A percentile compares a stretch with the other conserved stretches of the same genome.
Conservation (phyloP, 139 green algal genomes). For the Coelastrella sp. region DNA sequence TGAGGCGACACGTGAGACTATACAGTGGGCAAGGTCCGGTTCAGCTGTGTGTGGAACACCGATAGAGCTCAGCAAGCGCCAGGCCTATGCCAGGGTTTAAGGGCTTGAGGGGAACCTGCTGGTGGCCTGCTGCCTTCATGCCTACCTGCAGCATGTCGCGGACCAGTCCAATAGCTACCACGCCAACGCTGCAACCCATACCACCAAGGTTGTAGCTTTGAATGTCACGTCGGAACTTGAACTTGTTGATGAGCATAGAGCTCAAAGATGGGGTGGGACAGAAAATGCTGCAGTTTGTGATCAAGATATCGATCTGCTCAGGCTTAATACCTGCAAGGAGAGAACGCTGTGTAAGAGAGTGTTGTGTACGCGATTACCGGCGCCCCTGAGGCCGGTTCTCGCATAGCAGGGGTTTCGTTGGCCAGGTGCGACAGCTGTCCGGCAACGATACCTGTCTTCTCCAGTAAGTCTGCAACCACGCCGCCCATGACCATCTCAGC, state of each 20-base stretch:
- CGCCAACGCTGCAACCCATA: slow-evolving; percentile 81
- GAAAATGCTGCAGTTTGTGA: slow-evolving; percentile 85
- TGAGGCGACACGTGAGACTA: too few species aligned
- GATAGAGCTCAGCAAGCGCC: too few species aligned
- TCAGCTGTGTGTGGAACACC: too few species aligned
- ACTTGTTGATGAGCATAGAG: slow-evolving; percentile 87
- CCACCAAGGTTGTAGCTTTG: slow-evolving; percentile 77
- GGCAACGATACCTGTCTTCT: slow-evolving; percentile 54
- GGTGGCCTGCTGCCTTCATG: neutral
- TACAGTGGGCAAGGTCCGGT: too few species aligned
- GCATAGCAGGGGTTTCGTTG: too few species aligned
- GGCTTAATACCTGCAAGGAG: slow-evolving; percentile 40
- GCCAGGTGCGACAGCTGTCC: neutral
- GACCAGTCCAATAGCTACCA: slow-evolving; percentile 74
- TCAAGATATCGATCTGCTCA: slow-evolving; percentile 63
- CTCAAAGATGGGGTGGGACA: slow-evolving; percentile 78
- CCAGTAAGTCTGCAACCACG: slow-evolving; percentile 54
- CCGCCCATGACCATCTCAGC: slow-evolving; percentile 83
- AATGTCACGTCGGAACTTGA: slow-evolving; percentile 76
- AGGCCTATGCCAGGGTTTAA: too few species aligned
- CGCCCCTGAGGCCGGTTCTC: too few species aligned
- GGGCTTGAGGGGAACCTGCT: too few species aligned
- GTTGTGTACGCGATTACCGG: too few species aligned
- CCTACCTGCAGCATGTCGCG: slow-evolving; percentile 72
- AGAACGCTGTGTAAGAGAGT: too few species aligned